Evolutionary conservation across 805 yeast species (phyloP), one percentile per base, ranked within the genome.

Genomic region (Lipomyces japonicus): DNA sequence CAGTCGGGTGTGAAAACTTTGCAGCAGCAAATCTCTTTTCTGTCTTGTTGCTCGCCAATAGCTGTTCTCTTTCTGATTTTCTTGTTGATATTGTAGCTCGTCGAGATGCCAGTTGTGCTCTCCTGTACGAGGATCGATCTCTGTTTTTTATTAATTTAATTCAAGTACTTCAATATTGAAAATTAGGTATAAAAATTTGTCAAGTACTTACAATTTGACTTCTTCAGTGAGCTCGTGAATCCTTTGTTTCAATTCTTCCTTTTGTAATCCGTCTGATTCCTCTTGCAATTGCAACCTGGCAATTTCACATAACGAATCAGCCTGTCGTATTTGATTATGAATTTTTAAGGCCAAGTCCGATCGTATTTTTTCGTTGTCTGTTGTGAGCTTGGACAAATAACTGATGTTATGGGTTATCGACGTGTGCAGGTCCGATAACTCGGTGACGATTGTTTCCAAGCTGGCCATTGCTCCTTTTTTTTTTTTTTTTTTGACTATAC

Each of bases 101-200:
- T n/a, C 43, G 48, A 16, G 58, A 42, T 21, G 40, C 30, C 4
- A 46, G 31, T 55, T 63, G 65, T 5, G 66, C 66, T 9, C 46
- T 53, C 14, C 61, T 51, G 22, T 60, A 58, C n/a, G 57, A 22
- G 14, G 36, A 30, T 12, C 52, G 51, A 23, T 53, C 57, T 21
- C 57, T 52, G 25, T 39, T 7, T 4, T 22, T n/a, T 39, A 34
- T 36, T 37, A 42, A 30, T 19, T 14, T 41, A 16, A 14, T 23
- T 16, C 32, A 28, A 10, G 14, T 28, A 28, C 12, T 28, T 10
- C 12, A 10, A 28, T 14, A 28, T 10, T 10, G 14, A 10, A 28
- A 14, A 28, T 28, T 12, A 7, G 14, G 34, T 14, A 30, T 14
- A 30, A 30, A n/a, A 14, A 30, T 14, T 12, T 7, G 39, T 28